Evolutionary conservation across 2,329 filamentous ascomycete genomes (phyloP), one percentile per base, ranked within the genome.

Genomic region (Pseudogymnoascus sp.): DNA sequence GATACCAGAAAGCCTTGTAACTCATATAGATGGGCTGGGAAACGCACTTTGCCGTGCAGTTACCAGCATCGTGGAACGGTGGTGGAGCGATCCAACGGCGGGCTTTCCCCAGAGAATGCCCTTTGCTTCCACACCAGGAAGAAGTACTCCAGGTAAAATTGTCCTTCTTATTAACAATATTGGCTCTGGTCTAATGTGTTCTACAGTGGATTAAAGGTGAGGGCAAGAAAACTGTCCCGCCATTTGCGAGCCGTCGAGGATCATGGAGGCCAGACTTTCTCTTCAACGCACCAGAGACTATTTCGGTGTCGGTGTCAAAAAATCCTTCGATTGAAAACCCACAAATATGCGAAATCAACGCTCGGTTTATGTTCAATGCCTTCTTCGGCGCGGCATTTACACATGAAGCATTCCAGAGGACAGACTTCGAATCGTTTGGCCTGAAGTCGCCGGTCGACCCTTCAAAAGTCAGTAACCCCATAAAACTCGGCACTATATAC

Each of bases 301-400:
- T 23, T 44, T 44, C 40, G 10, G 11, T n/a, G 3, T 8, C 23
- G 21, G 12, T 21, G 14, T 8, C 21, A n/a, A 28, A 21, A 21
- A 47, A 21, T 21, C 7, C 21, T 4, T 11, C 6, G n/a, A n/a
- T 31, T 23, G 56, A 37, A 33, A 35, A 28, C 12, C 16, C 25
- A n/a, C 62, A 61, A 35, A 61, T 63, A 31, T 63, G 62, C 16
- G 62, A 63, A n/a, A 63, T 63, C 16, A 63, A 63, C 23, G 62
- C 56, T n/a, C 35, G 62, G 12, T 63, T 63, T 61, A 42, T 47
- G 16, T 61, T 63, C 40, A 63, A 63, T 50, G 62, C 16, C 25
- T 63, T 61, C 56, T 63, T 40, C 14, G 44, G 31, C 28, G 47
- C 37, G 14, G 56, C 62, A 23, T 63, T 61, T 37, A 37, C 62